Conservation (phyloP, 139 green algal species). For the Chlorella sp. region DNA sequence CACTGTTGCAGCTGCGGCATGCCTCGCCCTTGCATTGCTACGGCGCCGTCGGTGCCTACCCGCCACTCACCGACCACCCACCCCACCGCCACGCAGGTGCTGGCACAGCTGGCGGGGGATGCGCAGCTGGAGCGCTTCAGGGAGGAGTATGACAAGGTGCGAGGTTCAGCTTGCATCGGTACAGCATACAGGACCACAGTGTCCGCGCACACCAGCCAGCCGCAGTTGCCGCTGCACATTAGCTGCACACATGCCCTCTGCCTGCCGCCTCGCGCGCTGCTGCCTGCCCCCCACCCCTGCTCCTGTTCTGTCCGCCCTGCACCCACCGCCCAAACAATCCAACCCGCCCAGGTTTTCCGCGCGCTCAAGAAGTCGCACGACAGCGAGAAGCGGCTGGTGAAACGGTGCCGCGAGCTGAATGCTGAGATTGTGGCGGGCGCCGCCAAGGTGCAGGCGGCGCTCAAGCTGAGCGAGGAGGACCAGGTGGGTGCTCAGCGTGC, state of each 20-base stretch:
- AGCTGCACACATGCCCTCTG: too few relatives aligned
- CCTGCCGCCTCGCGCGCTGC: too few relatives aligned
- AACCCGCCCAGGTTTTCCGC: constrained; percentile 42
- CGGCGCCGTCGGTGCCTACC: too few relatives aligned
- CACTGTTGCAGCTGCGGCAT: too few relatives aligned
- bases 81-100: constrained; percentile 62
- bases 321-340: too few relatives aligned
- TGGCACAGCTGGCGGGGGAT: constrained; percentile 82
- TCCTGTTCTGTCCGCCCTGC: too few relatives aligned
- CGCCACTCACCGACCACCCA: not conserved
- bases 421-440: constrained; percentile 88
- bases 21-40: too few relatives aligned
- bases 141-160: constrained; percentile 93
- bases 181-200: too few relatives aligned
- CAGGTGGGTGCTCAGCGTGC: constrained; percentile 41
- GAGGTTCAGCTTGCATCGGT: too few relatives aligned
- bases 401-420: constrained; percentile 90
- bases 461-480: constrained; percentile 94
- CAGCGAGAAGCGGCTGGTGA: constrained; percentile 85
- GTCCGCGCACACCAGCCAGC: too few relatives aligned
- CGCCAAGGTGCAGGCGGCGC: constrained; percentile 88
- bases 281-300: too few relatives aligned
- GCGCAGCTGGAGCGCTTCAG: constrained; percentile 80
- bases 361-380: constrained; percentile 90
- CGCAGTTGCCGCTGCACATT: too few relatives aligned